Base-by-base conservation (phyloP, 164 flowering plant species). In the Saururus chinensis region DNA sequence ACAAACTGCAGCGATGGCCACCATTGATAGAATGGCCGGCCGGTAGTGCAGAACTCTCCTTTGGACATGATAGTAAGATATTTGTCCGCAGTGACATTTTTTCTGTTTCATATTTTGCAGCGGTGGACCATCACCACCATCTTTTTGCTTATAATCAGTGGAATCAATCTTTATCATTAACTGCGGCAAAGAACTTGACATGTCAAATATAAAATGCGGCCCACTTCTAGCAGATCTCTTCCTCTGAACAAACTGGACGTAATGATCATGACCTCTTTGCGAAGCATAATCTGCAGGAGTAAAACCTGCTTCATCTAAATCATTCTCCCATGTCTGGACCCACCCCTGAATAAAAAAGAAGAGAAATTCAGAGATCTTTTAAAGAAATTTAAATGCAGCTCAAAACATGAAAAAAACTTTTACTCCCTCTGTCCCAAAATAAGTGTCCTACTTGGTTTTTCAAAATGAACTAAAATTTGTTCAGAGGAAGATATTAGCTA, bases 201-300 rank as follows among this genome's bases (percentile, higher is more conserved):
- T 79, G 61, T 86, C 84, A 11, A 88, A 68, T 52, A 80, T 73
- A 56, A 82, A 80, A 56, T 83, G 89, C 21, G 64, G 73, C 14
- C 56, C 54, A 53, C 54, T 70, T n/a, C 65, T 30, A 70, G 71
- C 71, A 66, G 64, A 72, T 11, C 73, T 71, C 75, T 87, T 87
- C 70, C 64, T 70, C 68, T 84, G 88, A 57, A 89, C 82, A 19
- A 86, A 74, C 53, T 80, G 74, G 60, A 82, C 76, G 73, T 87
- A 89, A 0, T 81, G 64, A 73, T 74, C 62, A 49, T 76, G 76
- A 57, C 88, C 88, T 58, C 80, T 75, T 40, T 78, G 59, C 53
- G 78, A 66, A n/a, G 93, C 93, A 65, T 87, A 85, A 65, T 82
- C 91, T 51, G 77, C 56, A 4, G 93, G 96, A 40, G 93, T 81